Conservation (phyloP, 164 flowering plant species). For the Nymphaea thermarum region DNA sequence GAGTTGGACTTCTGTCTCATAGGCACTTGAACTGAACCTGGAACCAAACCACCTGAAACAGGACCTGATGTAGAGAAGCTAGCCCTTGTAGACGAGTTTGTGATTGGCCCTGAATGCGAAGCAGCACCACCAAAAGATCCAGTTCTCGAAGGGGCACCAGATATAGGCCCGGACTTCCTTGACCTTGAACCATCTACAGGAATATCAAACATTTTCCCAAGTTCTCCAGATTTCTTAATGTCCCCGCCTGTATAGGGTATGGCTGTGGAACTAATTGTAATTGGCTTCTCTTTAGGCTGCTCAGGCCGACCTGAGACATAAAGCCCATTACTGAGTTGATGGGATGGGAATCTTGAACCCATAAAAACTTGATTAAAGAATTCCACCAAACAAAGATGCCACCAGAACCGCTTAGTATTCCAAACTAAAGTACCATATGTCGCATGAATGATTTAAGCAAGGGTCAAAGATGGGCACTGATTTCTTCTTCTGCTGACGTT, state of each 20-base stretch:
- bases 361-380: constrained; percentile 20
- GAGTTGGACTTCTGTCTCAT: constrained; percentile 68
- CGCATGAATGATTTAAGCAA: too few species aligned
- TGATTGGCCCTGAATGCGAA: constrained; percentile 74
- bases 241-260: constrained; percentile 99
- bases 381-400: too few species aligned
- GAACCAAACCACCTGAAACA: constrained; percentile 29
- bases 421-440: too few species aligned
- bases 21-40: constrained; percentile 46
- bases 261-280: constrained; percentile 79
- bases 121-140: constrained; percentile 89
- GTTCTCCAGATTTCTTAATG: constrained; percentile 91
- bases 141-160: constrained; percentile 63
- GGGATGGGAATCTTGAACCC: constrained; percentile 95
- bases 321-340: constrained; percentile 87
- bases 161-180: constrained; percentile 88
- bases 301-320: constrained; percentile 92
- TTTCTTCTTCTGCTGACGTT: too few species aligned
- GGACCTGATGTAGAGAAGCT: constrained; percentile 45
- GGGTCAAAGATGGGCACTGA: too few species aligned
- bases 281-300: constrained; percentile 81
- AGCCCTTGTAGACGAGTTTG: constrained; percentile 24
- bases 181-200: constrained; percentile 74
- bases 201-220: constrained; percentile 97
- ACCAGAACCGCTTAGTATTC: too few species aligned